These are phyloP conservation scores for Podaxis rugospora DNA, from an alignment of 768 basidiomycete species.

Conservation along the genomic window DNA sequence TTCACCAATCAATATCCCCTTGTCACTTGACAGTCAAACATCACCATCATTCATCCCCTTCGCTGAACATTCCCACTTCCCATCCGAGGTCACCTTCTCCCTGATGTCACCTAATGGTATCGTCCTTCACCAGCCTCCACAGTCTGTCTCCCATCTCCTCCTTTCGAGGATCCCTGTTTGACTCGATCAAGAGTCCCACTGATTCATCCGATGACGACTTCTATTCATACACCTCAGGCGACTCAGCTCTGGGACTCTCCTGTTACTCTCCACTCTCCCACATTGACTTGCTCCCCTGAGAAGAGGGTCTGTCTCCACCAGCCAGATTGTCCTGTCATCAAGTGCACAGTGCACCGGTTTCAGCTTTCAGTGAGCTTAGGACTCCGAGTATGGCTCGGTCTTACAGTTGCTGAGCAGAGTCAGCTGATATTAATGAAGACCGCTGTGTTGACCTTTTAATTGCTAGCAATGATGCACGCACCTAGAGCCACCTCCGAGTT, in stretches of 20 bases:
- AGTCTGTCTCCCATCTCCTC: slow-evolving; percentile 57
- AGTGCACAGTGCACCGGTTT: too few species aligned
- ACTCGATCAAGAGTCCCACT: slow-evolving; percentile 44
- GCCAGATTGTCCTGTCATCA: slow-evolving; percentile 64
- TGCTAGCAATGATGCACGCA: too few species aligned
- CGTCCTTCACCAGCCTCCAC: slow-evolving; percentile 57
- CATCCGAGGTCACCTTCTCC: slow-evolving; percentile 52
- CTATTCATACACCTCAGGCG: slow-evolving; percentile 63
- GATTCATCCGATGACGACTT: slow-evolving; percentile 58
- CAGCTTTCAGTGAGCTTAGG: slow-evolving; percentile 46
- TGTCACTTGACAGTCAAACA: slow-evolving; percentile 36
- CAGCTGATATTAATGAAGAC: slow-evolving; percentile 41
- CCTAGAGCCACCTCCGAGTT: too few species aligned
- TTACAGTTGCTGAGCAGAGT: slow-evolving; percentile 67
- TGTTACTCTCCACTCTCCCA: slow-evolving; percentile 38
- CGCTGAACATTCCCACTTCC: slow-evolving; percentile 40
- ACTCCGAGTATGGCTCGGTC: slow-evolving; percentile 47
- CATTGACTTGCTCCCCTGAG: slow-evolving; percentile 37
- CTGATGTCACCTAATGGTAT: slow-evolving; percentile 41
- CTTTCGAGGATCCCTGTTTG: slow-evolving; percentile 42
- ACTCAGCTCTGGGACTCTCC: slow-evolving; percentile 56
- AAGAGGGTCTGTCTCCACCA: slow-evolving; percentile 42
- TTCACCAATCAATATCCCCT: slow-evolving; percentile 63
- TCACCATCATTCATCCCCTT: slow-evolving; percentile 45
- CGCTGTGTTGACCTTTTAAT: too few species aligned